Evolutionary conservation across 176 grass and related monocot species (phyloP), one percentile per base, ranked within the genome.

Genomic region (Carex pumila): DNA sequence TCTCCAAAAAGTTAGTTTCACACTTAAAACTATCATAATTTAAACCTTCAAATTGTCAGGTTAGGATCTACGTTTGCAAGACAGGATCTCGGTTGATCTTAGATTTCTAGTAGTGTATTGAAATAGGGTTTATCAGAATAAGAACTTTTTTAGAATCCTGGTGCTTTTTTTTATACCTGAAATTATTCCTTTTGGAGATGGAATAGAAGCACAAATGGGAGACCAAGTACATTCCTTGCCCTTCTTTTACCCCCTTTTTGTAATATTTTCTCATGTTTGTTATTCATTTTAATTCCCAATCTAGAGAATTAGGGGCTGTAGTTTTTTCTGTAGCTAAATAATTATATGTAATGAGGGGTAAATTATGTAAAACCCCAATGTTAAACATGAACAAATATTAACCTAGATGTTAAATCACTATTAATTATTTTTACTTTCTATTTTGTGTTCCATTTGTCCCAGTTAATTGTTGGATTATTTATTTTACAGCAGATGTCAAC

Each of bases 251-350:
- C 52, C 39, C 41, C 37, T 67, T 83, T 83, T 68, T 81, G 62
- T 83, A 68, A 68, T 83, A 66, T 83, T 83, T 67, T 56, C 31
- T 81, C 31, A 21, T 63, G 60, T 83, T 62, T 66, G 61, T 83
- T 83, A 65, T 83, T 83, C 62, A 83, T 83, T 64, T 83, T 32
- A 60, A 69, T 83, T 66, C 61, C 61, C 59, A 81, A n/a, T 81
- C 11, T 62, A 60, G 64, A 83, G 41, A 32, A 65, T 49, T 83
- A 68, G 63, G 81, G 62, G 56, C 56, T 29, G 47, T 54, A 67
- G 60, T 52, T 65, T 41, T 82, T 82, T 22, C 45, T 83, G 81
- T 83, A 83, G 61, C 61, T 83, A 83, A 83, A 83, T 83, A 83
- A 66, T 66, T 65, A 83, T 67, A 82, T 83, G 81, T 83, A 83